Evolutionary conservation across 805 yeast genomes (phyloP).

Genomic region (Yarrowia sp.): DNA sequence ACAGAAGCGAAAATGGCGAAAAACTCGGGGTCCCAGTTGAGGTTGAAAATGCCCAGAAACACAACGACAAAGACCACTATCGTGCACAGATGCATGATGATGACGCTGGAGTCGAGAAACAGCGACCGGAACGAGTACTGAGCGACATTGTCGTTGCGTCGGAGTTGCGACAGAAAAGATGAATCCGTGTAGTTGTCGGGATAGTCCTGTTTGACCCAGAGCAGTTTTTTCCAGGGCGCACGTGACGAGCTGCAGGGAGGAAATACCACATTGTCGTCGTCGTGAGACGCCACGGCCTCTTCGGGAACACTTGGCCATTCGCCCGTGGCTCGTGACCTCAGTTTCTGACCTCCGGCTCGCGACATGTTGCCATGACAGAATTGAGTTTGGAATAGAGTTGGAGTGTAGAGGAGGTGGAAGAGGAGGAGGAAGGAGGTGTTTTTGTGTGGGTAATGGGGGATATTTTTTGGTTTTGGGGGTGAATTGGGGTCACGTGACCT

Average conservation of each 20-base stretch:
- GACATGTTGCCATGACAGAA: conserved; percentile 14
- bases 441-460: too few species aligned
- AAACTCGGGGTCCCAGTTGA: conserved; percentile 36
- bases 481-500: too few species aligned
- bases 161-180: conserved; percentile 75
- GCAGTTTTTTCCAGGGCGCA: conserved; percentile 72
- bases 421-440: too few species aligned
- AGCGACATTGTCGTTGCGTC: conserved; percentile 71
- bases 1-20: conserved; percentile 36
- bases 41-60: conserved; percentile 55
- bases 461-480: too few species aligned
- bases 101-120: conserved; percentile 67
- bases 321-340: conserved; percentile 21
- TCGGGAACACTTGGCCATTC: conserved; percentile 11
- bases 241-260: neutral
- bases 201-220: conserved; percentile 80
- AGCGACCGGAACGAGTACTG: conserved; percentile 62
- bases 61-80: conserved; percentile 62
- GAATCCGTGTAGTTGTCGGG: conserved; percentile 89
- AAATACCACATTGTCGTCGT: neutral
- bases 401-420: neutral
- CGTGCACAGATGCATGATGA: conserved; percentile 63
- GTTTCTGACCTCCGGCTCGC: conserved; percentile 17
- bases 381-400: neutral
- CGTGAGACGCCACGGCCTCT: neutral